Percentiles rank a stretch among this genome's conserved stretches.
Conservation (phyloP, 164 flowering plant genomes). For the Dillenia suffruticosa region DNA sequence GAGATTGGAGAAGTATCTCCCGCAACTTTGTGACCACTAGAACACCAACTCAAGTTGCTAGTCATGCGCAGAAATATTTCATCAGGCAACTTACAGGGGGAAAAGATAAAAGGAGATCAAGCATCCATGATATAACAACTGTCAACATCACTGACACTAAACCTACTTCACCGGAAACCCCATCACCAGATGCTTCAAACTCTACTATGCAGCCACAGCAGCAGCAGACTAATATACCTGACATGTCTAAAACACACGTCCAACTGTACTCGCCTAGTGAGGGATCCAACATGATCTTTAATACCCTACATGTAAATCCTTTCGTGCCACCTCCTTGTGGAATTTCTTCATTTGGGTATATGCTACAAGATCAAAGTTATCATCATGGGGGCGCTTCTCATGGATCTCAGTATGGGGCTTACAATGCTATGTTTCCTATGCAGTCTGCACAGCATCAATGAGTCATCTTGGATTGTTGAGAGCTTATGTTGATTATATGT, state of each 20-base stretch:
- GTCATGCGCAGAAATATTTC: constrained; percentile 84
- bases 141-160: constrained; percentile 41
- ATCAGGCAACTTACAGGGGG: constrained; percentile 63
- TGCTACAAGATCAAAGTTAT: constrained; percentile 33
- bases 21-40: constrained; percentile 65
- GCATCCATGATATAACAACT: constrained; percentile 81
- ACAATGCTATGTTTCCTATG: constrained; percentile 27
- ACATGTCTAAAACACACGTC: constrained; percentile 14
- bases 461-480: too few relatives aligned
- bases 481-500: too few relatives aligned
- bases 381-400: constrained; percentile 19
- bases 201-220: constrained; percentile 26
- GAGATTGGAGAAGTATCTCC: constrained; percentile 83
- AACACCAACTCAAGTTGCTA: constrained; percentile 81
- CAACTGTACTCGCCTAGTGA: constrained; percentile 26
- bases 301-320: constrained; percentile 21
- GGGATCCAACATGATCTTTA: constrained; percentile 23
- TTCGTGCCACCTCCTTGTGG: constrained; percentile 32
- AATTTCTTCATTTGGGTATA: constrained; percentile 30
- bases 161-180: constrained; percentile 36
- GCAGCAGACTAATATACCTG: constrained; percentile 12
- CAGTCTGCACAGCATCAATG: constrained; percentile 18
- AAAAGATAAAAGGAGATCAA: constrained; percentile 71
- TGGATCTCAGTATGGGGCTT: constrained; percentile 39
- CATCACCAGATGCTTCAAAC: constrained; percentile 31